phyloP scores from a whole-genome alignment of 1,284 basidiomycete genomes.

The Xerocomus subilludens region DNA sequence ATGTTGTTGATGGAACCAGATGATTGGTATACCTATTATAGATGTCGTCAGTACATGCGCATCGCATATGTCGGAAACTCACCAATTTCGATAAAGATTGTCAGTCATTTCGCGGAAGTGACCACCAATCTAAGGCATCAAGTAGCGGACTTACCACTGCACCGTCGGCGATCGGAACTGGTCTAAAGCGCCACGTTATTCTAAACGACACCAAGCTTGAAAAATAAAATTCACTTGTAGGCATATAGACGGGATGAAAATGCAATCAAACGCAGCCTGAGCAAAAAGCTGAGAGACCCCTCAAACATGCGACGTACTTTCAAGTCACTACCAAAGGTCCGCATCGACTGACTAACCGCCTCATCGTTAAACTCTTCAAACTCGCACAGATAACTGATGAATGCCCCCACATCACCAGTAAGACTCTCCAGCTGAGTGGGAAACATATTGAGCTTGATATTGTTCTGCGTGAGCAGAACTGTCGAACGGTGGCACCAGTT shows the following conservation, averaged over 20 bases:
- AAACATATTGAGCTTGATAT: conserved; percentile 48
- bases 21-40: conserved; percentile 69
- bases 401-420: conserved; percentile 62
- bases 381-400: conserved; percentile 63
- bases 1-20: conserved; percentile 69
- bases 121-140: conserved; percentile 62
- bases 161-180: conserved; percentile 66
- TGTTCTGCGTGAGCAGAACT: conserved; percentile 32
- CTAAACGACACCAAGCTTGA: conserved; percentile 34
- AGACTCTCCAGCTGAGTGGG: conserved; percentile 58
- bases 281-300: background rate
- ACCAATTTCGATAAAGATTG: conserved; percentile 67
- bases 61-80: conserved; percentile 29
- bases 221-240: conserved; percentile 42
- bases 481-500: conserved; percentile 41
- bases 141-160: conserved; percentile 67
- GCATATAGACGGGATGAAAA: conserved; percentile 46
- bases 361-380: conserved; percentile 69
- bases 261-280: conserved; percentile 18
- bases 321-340: conserved; percentile 62
- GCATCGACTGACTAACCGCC: conserved; percentile 63
- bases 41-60: conserved; percentile 20
- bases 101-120: conserved; percentile 67
- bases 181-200: conserved; percentile 29
- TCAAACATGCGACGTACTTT: conserved; percentile 51